phyloP scores from a whole-genome alignment of 768 basidiomycete genomes.

The Kwoniella europaea region DNA sequence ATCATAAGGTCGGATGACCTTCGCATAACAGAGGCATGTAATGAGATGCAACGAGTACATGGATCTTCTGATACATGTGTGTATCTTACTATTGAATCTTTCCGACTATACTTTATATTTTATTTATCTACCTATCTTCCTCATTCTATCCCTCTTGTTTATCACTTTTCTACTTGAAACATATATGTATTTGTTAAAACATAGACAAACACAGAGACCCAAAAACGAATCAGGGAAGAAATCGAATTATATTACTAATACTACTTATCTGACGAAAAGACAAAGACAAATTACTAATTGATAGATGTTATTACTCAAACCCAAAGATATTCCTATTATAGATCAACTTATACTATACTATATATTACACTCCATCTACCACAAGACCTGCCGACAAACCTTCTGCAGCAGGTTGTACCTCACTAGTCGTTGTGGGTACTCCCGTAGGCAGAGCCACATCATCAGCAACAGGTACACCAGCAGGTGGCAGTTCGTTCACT shows the following conservation, averaged over 20 bases:
- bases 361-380: conserved; percentile 7
- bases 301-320: too few relatives aligned
- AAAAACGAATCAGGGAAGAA: background rate
- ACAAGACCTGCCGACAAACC: background rate
- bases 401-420: conserved; percentile 1
- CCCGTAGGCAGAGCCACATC: conserved; percentile 4
- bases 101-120: background rate
- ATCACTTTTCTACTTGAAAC: background rate
- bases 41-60: too few relatives aligned
- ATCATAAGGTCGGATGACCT: too few relatives aligned
- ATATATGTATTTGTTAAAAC: background rate
- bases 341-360: background rate
- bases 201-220: background rate
- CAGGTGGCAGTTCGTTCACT: conserved; percentile 31
- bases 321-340: background rate
- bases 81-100: too few relatives aligned
- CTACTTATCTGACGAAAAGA: background rate
- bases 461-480: conserved; percentile 15
- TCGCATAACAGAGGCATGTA: too few relatives aligned
- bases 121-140: background rate
- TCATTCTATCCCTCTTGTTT: background rate
- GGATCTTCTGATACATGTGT: too few relatives aligned
- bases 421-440: background rate
- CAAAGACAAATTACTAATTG: too few relatives aligned
- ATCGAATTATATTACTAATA: background rate